These are phyloP conservation scores for Leccinum fallax DNA, from an alignment of 1,284 basidiomycete species.

Conservation along the genomic window DNA sequence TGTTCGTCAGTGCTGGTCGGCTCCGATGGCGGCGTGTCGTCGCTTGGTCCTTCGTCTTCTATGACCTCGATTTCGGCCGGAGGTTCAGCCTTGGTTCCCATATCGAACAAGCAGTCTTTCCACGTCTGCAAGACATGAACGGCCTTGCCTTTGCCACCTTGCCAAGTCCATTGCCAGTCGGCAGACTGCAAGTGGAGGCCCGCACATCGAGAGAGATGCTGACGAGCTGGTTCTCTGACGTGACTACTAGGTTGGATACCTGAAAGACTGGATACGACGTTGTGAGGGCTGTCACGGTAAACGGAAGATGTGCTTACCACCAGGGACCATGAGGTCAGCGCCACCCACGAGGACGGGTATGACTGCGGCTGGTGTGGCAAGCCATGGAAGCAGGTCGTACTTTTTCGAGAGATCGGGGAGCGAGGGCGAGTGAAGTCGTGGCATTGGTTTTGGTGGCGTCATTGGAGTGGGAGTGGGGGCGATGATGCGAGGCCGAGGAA, in stretches of 20 bases:
- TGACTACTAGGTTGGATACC: conserved; percentile 39
- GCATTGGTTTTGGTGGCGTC: too few species aligned
- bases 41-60: conserved; percentile 23
- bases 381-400: conserved; percentile 59
- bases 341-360: conserved; percentile 68
- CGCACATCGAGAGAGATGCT: conserved; percentile 38
- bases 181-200: conserved; percentile 69
- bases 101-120: conserved; percentile 72
- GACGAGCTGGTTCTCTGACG: conserved; percentile 56
- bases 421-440: too few species aligned
- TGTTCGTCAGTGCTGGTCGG: conserved; percentile 2
- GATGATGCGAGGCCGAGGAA: too few species aligned
- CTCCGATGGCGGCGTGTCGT: conserved; percentile 18
- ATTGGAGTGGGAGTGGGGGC: too few species aligned
- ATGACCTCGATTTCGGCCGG: conserved; percentile 44
- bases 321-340: conserved; percentile 80
- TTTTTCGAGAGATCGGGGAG: conserved; percentile 45
- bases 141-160: conserved; percentile 69
- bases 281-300: not conserved
- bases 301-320: conserved; percentile 50
- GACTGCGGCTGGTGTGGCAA: conserved; percentile 66
- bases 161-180: conserved; percentile 60
- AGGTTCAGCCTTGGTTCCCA: conserved; percentile 60
- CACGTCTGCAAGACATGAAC: conserved; percentile 68
- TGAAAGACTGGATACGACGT: conserved; percentile 53